Evolutionary conservation across 164 flowering plant species (phyloP).

Genomic region (Sedum album): DNA sequence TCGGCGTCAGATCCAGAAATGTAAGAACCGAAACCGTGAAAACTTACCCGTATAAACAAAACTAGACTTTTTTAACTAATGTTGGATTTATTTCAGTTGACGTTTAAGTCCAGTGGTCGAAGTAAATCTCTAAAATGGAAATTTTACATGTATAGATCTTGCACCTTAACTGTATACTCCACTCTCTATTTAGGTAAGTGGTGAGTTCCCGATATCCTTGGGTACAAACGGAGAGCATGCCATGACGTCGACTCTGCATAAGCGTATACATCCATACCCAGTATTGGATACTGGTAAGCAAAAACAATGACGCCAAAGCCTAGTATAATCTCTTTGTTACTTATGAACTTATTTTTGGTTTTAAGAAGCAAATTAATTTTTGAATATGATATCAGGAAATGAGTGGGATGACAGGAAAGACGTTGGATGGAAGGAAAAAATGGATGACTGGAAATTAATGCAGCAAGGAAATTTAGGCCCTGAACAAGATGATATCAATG

Average conservation of each 20-base stretch:
- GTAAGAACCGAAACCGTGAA: slow-evolving; percentile 18
- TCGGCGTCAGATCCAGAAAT: slow-evolving; percentile 50
- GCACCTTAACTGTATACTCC: neutral
- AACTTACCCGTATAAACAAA: neutral
- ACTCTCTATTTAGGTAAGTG: slow-evolving; percentile 47
- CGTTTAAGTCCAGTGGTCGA: slow-evolving; percentile 7
- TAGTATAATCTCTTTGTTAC: neutral
- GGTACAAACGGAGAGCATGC: slow-evolving; percentile 48
- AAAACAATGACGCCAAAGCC: neutral
- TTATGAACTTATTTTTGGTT: neutral
- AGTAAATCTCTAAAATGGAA: neutral
- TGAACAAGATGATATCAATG: slow-evolving; percentile 47
- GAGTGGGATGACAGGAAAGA: slow-evolving; percentile 92
- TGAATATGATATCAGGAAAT: slow-evolving; percentile 7
- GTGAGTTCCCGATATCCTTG: slow-evolving; percentile 62
- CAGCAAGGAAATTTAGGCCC: slow-evolving; percentile 74
- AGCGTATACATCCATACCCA: slow-evolving; percentile 80
- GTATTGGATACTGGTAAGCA: slow-evolving; percentile 59
- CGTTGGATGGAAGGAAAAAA: slow-evolving; percentile 77
- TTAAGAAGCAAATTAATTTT: neutral
- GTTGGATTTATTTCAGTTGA: neutral
- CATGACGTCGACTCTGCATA: slow-evolving; percentile 53
- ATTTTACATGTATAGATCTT: too few relatives aligned
- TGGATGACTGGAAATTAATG: slow-evolving; percentile 79
- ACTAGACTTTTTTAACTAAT: neutral